Evolutionary conservation across 1,284 basidiomycete species (phyloP).

Genomic region (Coniophora puteana): DNA sequence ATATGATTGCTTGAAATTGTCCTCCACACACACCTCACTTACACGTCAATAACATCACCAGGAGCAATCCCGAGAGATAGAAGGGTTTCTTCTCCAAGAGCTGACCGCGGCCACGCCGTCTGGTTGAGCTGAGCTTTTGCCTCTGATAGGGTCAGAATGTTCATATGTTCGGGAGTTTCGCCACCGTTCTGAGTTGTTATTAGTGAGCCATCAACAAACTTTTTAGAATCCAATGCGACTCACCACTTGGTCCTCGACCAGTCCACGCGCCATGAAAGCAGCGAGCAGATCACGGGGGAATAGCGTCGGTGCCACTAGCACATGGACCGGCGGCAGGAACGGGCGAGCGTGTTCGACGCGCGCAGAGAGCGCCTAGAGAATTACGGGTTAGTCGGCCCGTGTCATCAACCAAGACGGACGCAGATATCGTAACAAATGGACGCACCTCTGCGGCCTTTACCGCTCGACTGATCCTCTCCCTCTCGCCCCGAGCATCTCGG

Average conservation of each 20-base stretch:
- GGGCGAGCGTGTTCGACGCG: constrained; percentile 50
- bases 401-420: neutral
- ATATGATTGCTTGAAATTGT: no score
- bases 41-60: constrained; percentile 20
- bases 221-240: constrained; percentile 19
- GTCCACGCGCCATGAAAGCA: constrained; percentile 60
- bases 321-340: constrained; percentile 68
- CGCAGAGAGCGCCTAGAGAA: constrained; percentile 47
- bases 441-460: constrained; percentile 52
- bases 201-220: constrained; percentile 1
- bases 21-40: constrained; percentile 22
- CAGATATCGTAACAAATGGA: constrained; percentile 4
- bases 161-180: constrained; percentile 71
- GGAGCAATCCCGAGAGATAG: constrained; percentile 1
- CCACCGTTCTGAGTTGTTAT: constrained; percentile 47
- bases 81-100: constrained; percentile 14
- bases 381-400: neutral
- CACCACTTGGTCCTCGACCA: constrained; percentile 60
- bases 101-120: constrained; percentile 4
- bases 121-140: no score
- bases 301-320: constrained; percentile 65
- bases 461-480: constrained; percentile 57
- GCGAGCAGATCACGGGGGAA: constrained; percentile 65
- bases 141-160: constrained; percentile 56
- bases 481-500: constrained; percentile 51